phyloP scores from a whole-genome alignment of 2,329 filamentous ascomycete species.

The Aspergillus tubingensis region DNA sequence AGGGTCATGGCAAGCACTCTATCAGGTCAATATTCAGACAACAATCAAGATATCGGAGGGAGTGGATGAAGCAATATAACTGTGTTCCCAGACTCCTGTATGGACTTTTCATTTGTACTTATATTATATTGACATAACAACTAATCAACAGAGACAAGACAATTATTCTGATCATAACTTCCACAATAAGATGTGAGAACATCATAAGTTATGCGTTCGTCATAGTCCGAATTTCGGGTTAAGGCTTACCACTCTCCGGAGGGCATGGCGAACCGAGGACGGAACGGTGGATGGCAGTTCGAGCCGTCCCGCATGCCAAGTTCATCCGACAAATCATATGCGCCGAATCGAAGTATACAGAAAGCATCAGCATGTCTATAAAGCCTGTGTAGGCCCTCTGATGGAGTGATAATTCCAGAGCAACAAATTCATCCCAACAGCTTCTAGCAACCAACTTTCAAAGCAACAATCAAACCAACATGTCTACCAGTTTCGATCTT shows the following conservation, averaged over 20 bases:
- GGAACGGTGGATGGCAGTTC: constrained; percentile 3
- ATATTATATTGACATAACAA: background rate
- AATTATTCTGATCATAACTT: too few relatives aligned
- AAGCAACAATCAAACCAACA: background rate
- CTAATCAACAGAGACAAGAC: background rate
- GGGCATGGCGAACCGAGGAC: constrained; percentile 3
- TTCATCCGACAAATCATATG: background rate
- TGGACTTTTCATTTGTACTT: background rate
- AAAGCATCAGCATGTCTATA: background rate
- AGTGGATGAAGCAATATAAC: background rate
- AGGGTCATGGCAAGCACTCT: background rate
- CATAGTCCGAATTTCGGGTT: too few relatives aligned
- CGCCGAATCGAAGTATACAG: background rate
- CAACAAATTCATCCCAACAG: background rate
- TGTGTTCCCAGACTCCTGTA: background rate
- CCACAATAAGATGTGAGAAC: too few relatives aligned
- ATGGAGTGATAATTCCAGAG: background rate
- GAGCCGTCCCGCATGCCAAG: background rate
- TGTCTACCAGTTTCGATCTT: background rate
- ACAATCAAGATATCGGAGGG: constrained; percentile 4
- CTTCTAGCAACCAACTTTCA: background rate
- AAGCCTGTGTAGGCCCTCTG: background rate
- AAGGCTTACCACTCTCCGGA: background rate
- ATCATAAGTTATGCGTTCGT: too few relatives aligned
- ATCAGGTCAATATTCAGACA: constrained; percentile 5